Conservation (phyloP, 202 grass and related monocot species). For the Schoenoplectus tabernaemontani region DNA sequence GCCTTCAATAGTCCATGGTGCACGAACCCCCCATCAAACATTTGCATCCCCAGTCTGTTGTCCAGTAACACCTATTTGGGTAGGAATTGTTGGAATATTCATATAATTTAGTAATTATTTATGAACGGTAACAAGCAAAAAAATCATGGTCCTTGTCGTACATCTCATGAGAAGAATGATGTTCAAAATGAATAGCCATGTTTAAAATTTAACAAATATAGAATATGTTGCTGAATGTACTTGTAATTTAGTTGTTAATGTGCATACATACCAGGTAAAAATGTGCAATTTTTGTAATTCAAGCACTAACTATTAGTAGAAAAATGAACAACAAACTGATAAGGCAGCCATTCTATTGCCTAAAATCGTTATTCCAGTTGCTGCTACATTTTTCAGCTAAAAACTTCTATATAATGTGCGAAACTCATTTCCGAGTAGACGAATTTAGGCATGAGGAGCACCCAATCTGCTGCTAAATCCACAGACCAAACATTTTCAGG, state of each 20-base stretch:
- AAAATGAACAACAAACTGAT: background rate
- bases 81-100: background rate
- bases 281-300: background rate
- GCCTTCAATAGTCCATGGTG: constrained; percentile 83
- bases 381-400: background rate
- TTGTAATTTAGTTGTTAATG: background rate
- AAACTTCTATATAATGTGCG: background rate
- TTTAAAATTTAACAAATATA: background rate
- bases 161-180: background rate
- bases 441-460: background rate
- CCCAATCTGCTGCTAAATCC: background rate
- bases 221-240: background rate
- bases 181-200: background rate
- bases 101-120: background rate
- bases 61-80: constrained; percentile 59
- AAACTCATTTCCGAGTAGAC: background rate
- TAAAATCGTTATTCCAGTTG: constrained; percentile 1
- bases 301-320: background rate
- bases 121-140: background rate
- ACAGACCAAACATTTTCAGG: background rate
- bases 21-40: constrained; percentile 88
- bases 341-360: background rate
- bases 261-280: background rate
- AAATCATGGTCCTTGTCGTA: background rate
- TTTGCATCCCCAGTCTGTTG: constrained; percentile 85